A percentile compares a stretch with the other conserved stretches of the same genome.
These are phyloP conservation scores for Taphrina confusa DNA, from an alignment of 1,139 yeast genomes.

Conservation along the genomic window DNA sequence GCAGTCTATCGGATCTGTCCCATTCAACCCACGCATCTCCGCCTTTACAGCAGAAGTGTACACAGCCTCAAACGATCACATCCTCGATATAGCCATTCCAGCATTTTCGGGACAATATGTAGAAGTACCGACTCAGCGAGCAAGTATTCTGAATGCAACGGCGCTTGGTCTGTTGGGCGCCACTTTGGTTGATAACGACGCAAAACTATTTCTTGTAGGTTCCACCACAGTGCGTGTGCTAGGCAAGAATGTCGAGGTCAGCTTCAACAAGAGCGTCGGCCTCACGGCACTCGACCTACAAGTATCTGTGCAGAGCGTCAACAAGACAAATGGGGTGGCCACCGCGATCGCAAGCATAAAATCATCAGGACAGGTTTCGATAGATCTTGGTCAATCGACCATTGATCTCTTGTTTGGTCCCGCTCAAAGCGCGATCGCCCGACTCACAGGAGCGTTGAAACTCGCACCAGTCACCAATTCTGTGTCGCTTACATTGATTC, in stretches of 20 bases:
- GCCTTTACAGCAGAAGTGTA: neutral
- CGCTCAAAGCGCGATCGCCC: neutral
- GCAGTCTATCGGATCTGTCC: constrained; percentile 10
- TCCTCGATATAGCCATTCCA: neutral
- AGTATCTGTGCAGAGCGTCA: neutral
- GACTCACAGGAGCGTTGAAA: neutral
- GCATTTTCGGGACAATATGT: neutral
- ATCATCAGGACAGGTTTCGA: neutral
- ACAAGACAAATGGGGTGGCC: neutral
- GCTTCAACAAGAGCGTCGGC: neutral
- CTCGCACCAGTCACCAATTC: neutral
- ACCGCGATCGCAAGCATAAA: neutral
- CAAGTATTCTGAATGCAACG: neutral
- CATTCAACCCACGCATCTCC: constrained; percentile 1
- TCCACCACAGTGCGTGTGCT: neutral
- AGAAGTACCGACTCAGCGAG: neutral
- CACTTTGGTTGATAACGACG: neutral
- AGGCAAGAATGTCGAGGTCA: neutral
- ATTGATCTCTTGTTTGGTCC: neutral
- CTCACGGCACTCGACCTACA: neutral
- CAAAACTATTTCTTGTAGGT: neutral
- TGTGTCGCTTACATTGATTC: neutral
- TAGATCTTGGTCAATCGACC: neutral
- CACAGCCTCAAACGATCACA: neutral
- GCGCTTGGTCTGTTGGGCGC: neutral